Percentiles rank a stretch among this genome's conserved stretches.
phyloP scores from a whole-genome alignment of 495 filamentous ascomycete genomes.

The Penicillium chermesinum region DNA sequence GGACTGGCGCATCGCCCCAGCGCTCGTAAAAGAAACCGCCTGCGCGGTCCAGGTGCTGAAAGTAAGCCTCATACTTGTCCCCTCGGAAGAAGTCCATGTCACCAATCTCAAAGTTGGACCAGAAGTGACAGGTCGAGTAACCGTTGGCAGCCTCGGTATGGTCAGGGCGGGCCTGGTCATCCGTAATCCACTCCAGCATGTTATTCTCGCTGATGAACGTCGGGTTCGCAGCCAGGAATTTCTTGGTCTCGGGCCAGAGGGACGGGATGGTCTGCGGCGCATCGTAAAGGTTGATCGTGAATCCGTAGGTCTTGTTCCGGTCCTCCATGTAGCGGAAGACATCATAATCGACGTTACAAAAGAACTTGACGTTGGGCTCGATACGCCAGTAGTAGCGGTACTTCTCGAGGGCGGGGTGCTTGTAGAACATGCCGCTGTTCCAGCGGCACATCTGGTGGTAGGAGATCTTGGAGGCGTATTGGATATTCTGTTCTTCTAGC shows the following conservation, averaged over 20 bases:
- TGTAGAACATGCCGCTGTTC: slow-evolving; percentile 98
- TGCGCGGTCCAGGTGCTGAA: slow-evolving; percentile 88
- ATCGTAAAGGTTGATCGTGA: slow-evolving; percentile 97
- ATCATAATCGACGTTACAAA: slow-evolving; percentile 98
- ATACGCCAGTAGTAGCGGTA: slow-evolving; percentile 98
- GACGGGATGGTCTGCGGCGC: slow-evolving; percentile 75
- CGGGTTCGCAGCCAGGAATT: slow-evolving; percentile 81
- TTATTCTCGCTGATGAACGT: slow-evolving; percentile 78
- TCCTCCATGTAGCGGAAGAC: slow-evolving; percentile 98
- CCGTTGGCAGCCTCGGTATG: slow-evolving; percentile 77
- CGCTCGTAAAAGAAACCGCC: slow-evolving; percentile 99
- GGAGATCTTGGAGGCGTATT: slow-evolving; percentile 80
- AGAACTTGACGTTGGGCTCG: slow-evolving; percentile 98
- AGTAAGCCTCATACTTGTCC: slow-evolving; percentile 88
- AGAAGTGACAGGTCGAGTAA: slow-evolving; percentile 99
- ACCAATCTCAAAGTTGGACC: slow-evolving; percentile 98
- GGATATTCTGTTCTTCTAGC: slow-evolving; percentile 76
- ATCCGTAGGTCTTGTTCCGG: slow-evolving; percentile 96
- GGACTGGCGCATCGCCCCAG: slow-evolving; percentile 98
- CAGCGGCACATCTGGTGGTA: slow-evolving; percentile 99
- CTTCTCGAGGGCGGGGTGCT: slow-evolving; percentile 79
- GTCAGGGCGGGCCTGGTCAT: slow-evolving; percentile 68
- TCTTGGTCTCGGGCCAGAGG: slow-evolving; percentile 91
- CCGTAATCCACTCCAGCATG: slow-evolving; percentile 81
- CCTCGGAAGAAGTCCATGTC: slow-evolving; percentile 94